Base-by-base conservation (phyloP, 2,329 filamentous ascomycete species). In the Pseudogymnoascus destructans region DNA sequence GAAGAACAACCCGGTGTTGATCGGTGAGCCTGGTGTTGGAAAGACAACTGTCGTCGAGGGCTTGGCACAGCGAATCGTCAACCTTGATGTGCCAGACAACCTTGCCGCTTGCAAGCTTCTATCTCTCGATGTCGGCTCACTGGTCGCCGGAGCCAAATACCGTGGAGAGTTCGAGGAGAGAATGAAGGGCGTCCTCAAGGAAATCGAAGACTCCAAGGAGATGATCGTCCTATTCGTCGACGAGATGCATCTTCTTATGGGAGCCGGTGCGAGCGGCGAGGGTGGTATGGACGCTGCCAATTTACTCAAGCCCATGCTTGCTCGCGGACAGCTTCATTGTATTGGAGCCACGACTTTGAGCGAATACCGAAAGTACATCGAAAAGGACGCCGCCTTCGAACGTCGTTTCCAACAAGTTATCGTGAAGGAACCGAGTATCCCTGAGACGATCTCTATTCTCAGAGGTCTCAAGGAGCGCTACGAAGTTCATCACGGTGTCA, bases 241-340 rank as follows among this genome's bases (percentile, higher is more conserved):
- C 72, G 93, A 98, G 72, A 98, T 98, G 64, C 93, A 98, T 75
- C 79, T 98, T 62, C 84, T 98, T 62, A 98, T 98, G 93, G 93
- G 93, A 60, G 93, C 93, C 64, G 93, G 93, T 61, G 85, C 90
- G 35, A 92, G 87, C 58, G 93, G 93, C 59, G 92, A 97, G 71
- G 93, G 93, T 63, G 93, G 93, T 66, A 98, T 98, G 93, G 93
- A 98, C 70, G 93, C 93, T 55, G 93, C 93, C 67, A 98, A 98
- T 71, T 76, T 98, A 66, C 80, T 98, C 63, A 98, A 98, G 77
- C 93, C 93, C 59, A 97, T 97, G 92, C 81, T 98, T 65, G 93
- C 93, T 61, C 85, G 93, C 69, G 93, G 93, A 58, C 92, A 97
- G 71, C 78, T 98, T 60, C 93, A 98, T 78, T 98, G 93, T 69